Conservation (phyloP, 2,329 filamentous ascomycete genomes). For the Alternaria gaisen region DNA sequence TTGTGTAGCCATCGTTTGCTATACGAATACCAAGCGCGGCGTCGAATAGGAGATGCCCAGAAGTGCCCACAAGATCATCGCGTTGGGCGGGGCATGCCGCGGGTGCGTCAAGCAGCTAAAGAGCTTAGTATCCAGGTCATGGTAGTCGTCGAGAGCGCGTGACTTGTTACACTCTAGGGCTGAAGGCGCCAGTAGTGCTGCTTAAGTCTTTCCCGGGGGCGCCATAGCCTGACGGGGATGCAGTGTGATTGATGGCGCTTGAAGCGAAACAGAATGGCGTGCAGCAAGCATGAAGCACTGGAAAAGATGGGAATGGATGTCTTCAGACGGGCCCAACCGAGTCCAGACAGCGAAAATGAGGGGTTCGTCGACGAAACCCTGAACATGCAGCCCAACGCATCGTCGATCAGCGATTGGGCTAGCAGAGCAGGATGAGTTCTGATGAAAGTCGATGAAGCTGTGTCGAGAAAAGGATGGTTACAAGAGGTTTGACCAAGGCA, state of each 20-base stretch:
- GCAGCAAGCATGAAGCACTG: constrained; percentile 44
- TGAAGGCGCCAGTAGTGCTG: constrained; percentile 26
- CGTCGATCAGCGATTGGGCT: constrained; percentile 31
- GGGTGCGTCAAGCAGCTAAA: constrained; percentile 13
- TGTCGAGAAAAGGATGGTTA: constrained; percentile 37
- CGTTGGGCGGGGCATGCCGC: constrained; percentile 18
- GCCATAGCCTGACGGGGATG: constrained; percentile 35
- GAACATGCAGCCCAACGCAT: constrained; percentile 23
- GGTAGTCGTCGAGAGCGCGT: constrained; percentile 40
- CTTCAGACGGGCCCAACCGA: constrained; percentile 37
- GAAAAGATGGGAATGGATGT: constrained; percentile 30
- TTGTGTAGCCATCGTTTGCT: constrained; percentile 22
- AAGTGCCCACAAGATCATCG: constrained; percentile 30
- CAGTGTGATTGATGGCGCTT: constrained; percentile 39
- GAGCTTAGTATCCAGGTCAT: constrained; percentile 35
- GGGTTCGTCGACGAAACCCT: constrained; percentile 34
- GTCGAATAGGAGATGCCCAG: constrained; percentile 32
- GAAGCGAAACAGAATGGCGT: constrained; percentile 50
- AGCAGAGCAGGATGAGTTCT: constrained; percentile 15
- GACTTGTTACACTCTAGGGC: constrained; percentile 36
- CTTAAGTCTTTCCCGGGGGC: constrained; percentile 28
- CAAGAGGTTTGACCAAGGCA: constrained; percentile 37
- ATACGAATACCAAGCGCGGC: constrained; percentile 15
- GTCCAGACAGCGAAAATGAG: constrained; percentile 39
- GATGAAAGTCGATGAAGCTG: constrained; percentile 34